phyloP scores from a whole-genome alignment of 306 rosid genomes.

The Prunus campanulata region DNA sequence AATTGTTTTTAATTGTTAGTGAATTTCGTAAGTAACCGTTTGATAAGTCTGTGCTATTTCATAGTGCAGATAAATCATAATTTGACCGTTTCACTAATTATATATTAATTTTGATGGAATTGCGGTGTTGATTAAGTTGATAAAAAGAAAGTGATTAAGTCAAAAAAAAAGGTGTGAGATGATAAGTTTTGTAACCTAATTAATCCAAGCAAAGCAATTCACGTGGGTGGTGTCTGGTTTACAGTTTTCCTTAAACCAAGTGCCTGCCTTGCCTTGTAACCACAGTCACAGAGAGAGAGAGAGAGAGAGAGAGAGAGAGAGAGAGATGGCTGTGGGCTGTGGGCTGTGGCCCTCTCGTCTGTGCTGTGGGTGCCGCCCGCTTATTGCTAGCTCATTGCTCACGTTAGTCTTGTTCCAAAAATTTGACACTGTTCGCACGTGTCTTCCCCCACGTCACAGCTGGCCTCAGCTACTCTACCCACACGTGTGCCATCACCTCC shows the following conservation, averaged over 20 bases:
- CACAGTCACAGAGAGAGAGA: background rate
- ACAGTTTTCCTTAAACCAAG: background rate
- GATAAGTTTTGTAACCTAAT: background rate
- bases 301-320: background rate
- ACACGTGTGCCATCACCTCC: background rate
- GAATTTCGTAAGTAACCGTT: no score
- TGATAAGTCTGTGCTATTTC: no score
- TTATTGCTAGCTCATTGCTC: background rate
- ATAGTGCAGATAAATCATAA: no score
- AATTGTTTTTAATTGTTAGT: no score
- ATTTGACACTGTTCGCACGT: conserved; percentile 8
- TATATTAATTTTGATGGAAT: no score
- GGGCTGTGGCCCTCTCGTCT: background rate
- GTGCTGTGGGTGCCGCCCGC: background rate
- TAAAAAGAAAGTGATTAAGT: background rate
- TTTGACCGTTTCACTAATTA: no score
- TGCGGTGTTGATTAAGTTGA: no score
- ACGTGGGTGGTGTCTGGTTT: background rate
- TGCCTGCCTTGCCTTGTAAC: background rate
- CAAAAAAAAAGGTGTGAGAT: no score
- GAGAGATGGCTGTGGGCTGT: background rate
- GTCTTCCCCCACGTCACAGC: background rate
- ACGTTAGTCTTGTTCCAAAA: background rate
- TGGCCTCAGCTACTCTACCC: background rate
- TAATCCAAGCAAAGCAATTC: background rate